Evolutionary conservation across 2,329 filamentous ascomycete species (phyloP), one percentile per base, ranked within the genome.

Genomic region (Clonostachys chloroleuca): DNA sequence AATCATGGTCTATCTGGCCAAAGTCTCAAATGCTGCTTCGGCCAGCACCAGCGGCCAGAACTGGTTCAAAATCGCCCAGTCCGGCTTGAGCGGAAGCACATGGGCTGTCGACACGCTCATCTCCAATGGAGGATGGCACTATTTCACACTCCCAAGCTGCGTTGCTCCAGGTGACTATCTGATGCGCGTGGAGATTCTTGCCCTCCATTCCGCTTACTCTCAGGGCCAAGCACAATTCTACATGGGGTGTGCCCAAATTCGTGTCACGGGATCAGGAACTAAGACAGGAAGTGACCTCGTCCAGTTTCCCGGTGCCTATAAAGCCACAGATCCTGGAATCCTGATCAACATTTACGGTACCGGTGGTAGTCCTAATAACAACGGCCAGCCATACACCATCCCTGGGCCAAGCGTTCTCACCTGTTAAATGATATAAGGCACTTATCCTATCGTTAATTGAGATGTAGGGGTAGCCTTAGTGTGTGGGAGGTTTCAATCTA

Each of bases 11-110:
- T 86, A 85, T 69, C 65, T 85, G 34, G 83, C 83, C 51, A 72
- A 74, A 66, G 70, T 47, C 77, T 73, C 44, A 34, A 45, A 30
- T 45, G 44, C 44, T n/a, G 44, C 35, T 24, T 65, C 16, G 14
- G 44, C 24, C 10, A 37, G 40, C 44, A 30, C n/a, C 18, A 61
- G 54, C 4, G 6, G 58, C 62, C 14, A 70, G 83, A 39, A 60
- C 74, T 52, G 84, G 64, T 77, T 82, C 73, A 86, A 86, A 74
- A 82, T 86, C 51, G 73, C 75, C 44, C 72, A 74, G 52, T 68
- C 61, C 37, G 82, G 80, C 55, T 68, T 80, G 40, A 63, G 74
- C 56, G 58, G 63, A 5, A 56, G 59, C 37, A 64, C 66, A 47
- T 69, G 66, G 66, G 58, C 59, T 14, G 56, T 63, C 16, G 58